These are phyloP conservation scores for Parascedosporium putredinis DNA, from an alignment of 2,329 filamentous ascomycete species.

Conservation along the genomic window DNA sequence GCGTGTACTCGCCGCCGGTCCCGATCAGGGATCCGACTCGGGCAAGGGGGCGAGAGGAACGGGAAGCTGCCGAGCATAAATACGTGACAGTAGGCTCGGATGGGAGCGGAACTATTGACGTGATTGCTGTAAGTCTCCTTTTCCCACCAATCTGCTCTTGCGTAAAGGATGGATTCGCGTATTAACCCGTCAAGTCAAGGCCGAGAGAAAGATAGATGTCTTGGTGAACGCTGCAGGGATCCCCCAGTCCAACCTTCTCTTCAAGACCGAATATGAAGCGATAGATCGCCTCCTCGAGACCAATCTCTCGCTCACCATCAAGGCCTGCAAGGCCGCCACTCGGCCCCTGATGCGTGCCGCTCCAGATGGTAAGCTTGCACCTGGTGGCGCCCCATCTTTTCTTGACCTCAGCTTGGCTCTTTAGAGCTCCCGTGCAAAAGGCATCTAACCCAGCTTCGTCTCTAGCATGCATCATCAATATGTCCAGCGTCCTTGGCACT, in stretches of 20 bases:
- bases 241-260: constrained; percentile 54
- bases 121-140: constrained; percentile 2
- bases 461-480: constrained; percentile 64
- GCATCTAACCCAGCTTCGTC: neutral
- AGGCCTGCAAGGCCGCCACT: constrained; percentile 42
- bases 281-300: constrained; percentile 52
- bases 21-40: constrained; percentile 2
- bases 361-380: constrained; percentile 1
- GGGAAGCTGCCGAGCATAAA: neutral
- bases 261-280: constrained; percentile 36
- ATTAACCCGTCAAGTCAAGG: neutral
- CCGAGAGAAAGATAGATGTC: constrained; percentile 31
- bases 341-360: constrained; percentile 9
- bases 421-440: too few species aligned
- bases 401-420: too few species aligned
- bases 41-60: too few species aligned
- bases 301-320: constrained; percentile 60
- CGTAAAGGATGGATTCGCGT: too few species aligned
- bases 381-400: too few species aligned
- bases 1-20: constrained; percentile 15
- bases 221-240: constrained; percentile 76
- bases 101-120: neutral
- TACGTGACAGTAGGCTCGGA: constrained; percentile 1
- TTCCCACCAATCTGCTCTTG: neutral
- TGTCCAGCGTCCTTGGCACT: constrained; percentile 64